Base-by-base conservation (phyloP, 768 basidiomycete species). In the Gautieria morchelliformis region DNA sequence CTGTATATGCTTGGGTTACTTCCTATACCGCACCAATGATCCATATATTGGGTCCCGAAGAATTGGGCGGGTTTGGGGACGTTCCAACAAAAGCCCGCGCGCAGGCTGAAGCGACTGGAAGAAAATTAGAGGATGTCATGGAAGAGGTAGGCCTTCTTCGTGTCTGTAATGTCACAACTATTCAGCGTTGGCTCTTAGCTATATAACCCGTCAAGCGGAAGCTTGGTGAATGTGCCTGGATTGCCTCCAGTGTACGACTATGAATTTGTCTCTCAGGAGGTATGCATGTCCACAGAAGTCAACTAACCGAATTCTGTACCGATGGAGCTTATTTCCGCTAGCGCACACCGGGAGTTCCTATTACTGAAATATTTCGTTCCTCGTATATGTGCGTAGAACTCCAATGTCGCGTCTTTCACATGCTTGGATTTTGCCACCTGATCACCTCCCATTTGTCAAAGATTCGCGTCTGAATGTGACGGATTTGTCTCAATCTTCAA, bases 191-290 rank as follows among this genome's bases (percentile, higher is more conserved):
- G 22, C 20, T 9, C 40, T 27, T 37, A 55, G 53, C 32, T 55
- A 17, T 45, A 44, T 46, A 10, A 27, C n/a, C 53, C 53, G 17
- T 11, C 7, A 22, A 33, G 19, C 1, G 52, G 58, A 4, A 49
- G 52, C 20, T 10, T 58, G 24, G 22, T 58, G 17, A 52, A 27
- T 15, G 20, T 58, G 5, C 58, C 58, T 5, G 58, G 58, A n/a
- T n/a, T 58, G 14, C 58, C 58, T n/a, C 40, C 40, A 35, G 42
- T 52, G 58, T 58, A 53, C 24, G 58, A 58, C 33, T 58, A 53
- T 39, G 58, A 58, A 45, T 46, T 20, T 5, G 15, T n/a, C 10
- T n/a, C 48, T 17, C 56, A 58, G n/a, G 40, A 58, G 19, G 44
- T 50, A 17, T 8, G 37, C 22, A 27, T 53, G 14, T 37, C 14